phyloP scores from a whole-genome alignment of 2,329 filamentous ascomycete species.

The Curvularia hawaiiensis region DNA sequence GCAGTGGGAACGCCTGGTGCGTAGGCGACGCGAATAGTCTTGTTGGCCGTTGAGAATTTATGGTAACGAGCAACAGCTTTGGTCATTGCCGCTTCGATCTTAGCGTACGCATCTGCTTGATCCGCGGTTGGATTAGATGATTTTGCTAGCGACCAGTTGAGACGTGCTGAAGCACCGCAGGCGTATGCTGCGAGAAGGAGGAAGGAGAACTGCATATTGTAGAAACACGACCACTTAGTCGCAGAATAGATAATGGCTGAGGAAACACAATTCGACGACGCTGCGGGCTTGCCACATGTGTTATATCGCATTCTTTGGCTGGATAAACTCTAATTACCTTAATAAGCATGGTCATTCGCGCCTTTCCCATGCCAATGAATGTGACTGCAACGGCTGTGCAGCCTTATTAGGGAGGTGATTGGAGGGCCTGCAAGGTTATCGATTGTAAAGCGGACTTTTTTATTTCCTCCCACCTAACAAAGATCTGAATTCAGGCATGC shows the following conservation, averaged over 20 bases:
- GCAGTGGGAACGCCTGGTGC: constrained; percentile 41
- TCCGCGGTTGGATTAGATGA: constrained; percentile 37
- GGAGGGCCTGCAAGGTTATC: constrained; percentile 3
- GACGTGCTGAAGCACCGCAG: constrained; percentile 27
- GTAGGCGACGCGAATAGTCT: constrained; percentile 38
- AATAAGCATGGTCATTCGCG: background rate
- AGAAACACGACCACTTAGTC: background rate
- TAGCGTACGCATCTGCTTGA: constrained; percentile 39
- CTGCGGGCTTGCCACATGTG: background rate
- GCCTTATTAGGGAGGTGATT: constrained; percentile 8
- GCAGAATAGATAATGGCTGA: background rate
- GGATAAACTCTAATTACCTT: background rate
- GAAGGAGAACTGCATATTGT: constrained; percentile 31
- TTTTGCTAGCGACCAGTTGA: constrained; percentile 37
- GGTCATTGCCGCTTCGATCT: constrained; percentile 41
- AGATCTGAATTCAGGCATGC: background rate
- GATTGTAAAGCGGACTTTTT: background rate
- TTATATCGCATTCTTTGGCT: background rate
- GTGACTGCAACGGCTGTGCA: background rate
- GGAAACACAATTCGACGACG: background rate
- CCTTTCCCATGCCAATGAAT: background rate
- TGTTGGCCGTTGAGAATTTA: constrained; percentile 30
- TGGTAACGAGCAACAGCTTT: constrained; percentile 37
- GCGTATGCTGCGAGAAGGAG: constrained; percentile 27
- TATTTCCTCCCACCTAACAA: constrained; percentile 1